Percentiles rank a stretch among this genome's conserved stretches.
These are phyloP conservation scores for Scutellaria galericulata DNA, from an alignment of 257 asterid species.

Conservation along the genomic window DNA sequence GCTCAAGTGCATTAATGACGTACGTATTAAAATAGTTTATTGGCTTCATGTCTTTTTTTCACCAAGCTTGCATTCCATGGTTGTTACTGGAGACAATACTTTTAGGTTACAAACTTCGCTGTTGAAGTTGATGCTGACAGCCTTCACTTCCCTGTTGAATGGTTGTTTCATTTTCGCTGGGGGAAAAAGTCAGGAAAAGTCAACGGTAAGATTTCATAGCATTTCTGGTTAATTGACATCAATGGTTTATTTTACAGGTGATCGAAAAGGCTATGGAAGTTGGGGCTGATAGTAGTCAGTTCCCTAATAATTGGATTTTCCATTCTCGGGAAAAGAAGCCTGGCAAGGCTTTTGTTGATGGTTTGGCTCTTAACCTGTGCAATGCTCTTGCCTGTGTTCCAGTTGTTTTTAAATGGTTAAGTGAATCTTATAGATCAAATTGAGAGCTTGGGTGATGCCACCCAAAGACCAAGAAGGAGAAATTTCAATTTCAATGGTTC, in stretches of 20 bases:
- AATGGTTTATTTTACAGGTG: conserved; percentile 74
- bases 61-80: conserved; percentile 36
- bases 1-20: conserved; percentile 91
- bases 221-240: conserved; percentile 44
- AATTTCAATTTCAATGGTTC: conserved; percentile 9
- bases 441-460: conserved; percentile 31
- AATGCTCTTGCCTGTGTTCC: conserved; percentile 40
- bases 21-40: conserved; percentile 35
- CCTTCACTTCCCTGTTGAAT: conserved; percentile 81
- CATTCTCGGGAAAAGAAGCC: conserved; percentile 96
- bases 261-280: conserved; percentile 76
- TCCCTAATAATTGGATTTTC: conserved; percentile 92
- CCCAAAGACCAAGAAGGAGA: neutral
- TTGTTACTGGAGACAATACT: conserved; percentile 56
- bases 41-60: conserved; percentile 18
- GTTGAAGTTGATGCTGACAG: conserved; percentile 89
- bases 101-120: conserved; percentile 77
- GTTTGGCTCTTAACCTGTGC: conserved; percentile 77
- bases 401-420: conserved; percentile 6
- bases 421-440: neutral
- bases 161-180: conserved; percentile 99
- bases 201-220: conserved; percentile 68
- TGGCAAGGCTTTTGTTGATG: conserved; percentile 91
- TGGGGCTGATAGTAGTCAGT: conserved; percentile 93
- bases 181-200: conserved; percentile 93